Evolutionary conservation across 305 asterid species (phyloP), one percentile per base, ranked within the genome.

Genomic region (Fraxinus xanthoxyloides): DNA sequence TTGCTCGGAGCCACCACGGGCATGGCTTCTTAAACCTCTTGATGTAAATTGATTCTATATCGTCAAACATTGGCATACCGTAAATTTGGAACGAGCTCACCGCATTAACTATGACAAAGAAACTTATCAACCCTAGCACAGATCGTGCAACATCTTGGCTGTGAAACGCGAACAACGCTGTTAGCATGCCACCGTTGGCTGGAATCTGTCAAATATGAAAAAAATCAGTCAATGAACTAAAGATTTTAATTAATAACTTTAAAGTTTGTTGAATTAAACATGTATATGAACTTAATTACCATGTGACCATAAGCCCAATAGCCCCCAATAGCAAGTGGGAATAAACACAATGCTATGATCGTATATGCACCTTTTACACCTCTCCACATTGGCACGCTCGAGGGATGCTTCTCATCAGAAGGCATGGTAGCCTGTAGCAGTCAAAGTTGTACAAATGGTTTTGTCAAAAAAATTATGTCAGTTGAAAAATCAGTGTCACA

Each of bases 341-440:
- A 95, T n/a, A 95, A 80, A 81, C 99, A 95, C 82, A 83, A 26
- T 4, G 99, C 98, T 24, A 95, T 84, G 2, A 93, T 76, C 0
- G 82, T 1, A 72, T 95, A 95, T 7, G 98, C 92, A 7, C 67
- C 87, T 85, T 91, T 90, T 6, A 95, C 96, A 23, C 98, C 99
- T 80, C 89, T 90, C 99, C 99, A 95, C 99, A 95, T 95, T 17
- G 99, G 97, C 19, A 93, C 88, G 67, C 91, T 81, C 0, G 99
- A 93, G 76, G 99, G 99, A 69, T 92, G 95, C 86, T 95, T 95
- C 88, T 95, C 99, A 69, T 83, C 88, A 0, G 99, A 95, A 13
- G 99, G 98, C 99, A 95, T 95, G 2, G 99, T 95, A 2, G 97
- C 98, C 98, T 95, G 89, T 43, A 19, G 6, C n/a, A 40, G 78